Percentiles rank a stretch among this genome's conserved stretches.
Conservation (phyloP, 2,329 filamentous ascomycete genomes). For the Pseudomassariella vexata region DNA sequence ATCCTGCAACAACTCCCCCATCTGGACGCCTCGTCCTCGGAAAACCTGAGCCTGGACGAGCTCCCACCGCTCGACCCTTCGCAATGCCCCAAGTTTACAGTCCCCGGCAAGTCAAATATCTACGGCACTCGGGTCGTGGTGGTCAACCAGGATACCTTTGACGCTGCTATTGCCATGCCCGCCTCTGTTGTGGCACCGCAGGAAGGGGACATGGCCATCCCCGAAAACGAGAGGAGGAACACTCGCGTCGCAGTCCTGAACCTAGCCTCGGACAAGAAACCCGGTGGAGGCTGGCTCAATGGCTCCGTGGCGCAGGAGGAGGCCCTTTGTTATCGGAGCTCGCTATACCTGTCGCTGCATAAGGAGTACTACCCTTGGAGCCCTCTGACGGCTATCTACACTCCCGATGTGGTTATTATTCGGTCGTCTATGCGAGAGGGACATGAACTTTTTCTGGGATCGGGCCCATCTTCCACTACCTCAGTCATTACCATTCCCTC, state of each 20-base stretch:
- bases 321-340: slow-evolving; percentile 50
- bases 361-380: slow-evolving; percentile 16
- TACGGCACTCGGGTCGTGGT: slow-evolving; percentile 34
- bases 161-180: slow-evolving; percentile 42
- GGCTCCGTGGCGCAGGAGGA: slow-evolving; percentile 55
- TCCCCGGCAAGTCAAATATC: slow-evolving; percentile 19
- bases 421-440: slow-evolving; percentile 16
- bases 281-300: slow-evolving; percentile 48
- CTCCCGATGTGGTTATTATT: slow-evolving; percentile 24
- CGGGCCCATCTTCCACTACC: slow-evolving; percentile 7
- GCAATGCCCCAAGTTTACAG: slow-evolving; percentile 34
- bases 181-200: slow-evolving; percentile 9
- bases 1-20: slow-evolving; percentile 39
- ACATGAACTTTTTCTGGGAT: slow-evolving; percentile 18
- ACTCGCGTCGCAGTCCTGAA: slow-evolving; percentile 46
- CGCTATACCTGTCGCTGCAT: slow-evolving; percentile 32
- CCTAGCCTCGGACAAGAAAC: slow-evolving; percentile 43
- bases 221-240: too few relatives aligned
- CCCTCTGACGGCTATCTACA: slow-evolving; percentile 20
- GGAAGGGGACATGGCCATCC: neutral
- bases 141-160: slow-evolving; percentile 51
- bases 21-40: slow-evolving; percentile 29
- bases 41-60: slow-evolving; percentile 28
- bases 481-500: neutral
- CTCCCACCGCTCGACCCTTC: slow-evolving; percentile 31